Evolutionary conservation across 2,329 filamentous ascomycete species (phyloP), one percentile per base, ranked within the genome.

Genomic region (Aspergillus floridensis): DNA sequence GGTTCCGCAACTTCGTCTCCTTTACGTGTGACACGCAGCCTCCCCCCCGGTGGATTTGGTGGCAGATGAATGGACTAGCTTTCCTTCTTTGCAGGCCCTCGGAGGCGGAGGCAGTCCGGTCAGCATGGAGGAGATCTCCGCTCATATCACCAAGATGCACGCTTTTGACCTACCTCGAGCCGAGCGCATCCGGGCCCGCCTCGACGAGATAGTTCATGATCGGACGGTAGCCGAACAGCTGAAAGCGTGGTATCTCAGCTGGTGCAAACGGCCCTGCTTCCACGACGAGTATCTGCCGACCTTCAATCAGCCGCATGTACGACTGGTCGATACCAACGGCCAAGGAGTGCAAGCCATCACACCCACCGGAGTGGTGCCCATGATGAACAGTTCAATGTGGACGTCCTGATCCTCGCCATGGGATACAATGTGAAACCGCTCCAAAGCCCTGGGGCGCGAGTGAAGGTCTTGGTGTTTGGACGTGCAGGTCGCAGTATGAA

Each of bases 191-290:
- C 26, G 26, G 26, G 26, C 26, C 26, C 26, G 26, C 26, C 7
- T 29, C 26, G 14, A 82, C 19, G 65, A 74, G 0, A 70, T 82
- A 21, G 84, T 88, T 19, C 71, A 80, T 41, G 80, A 88, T 63
- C 71, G 71, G 14, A 72, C 70, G 1, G 84, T 80, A 0, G 85
- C 85, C 0, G 77, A 77, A 44, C 77, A 72, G 4, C 76, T 88
- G 10, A 84, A 86, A 66, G 76, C 84, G 0, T 87, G 83, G 82
- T 88, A 88, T 66, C 80, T 82, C 0, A 71, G 73, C 0, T 87
- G 82, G 80, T 88, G 86, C 76, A 88, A 89, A 70, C 81, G 86
- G 0, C 85, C 86, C 0, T 81, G 77, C 47, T 88, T 87, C 72
- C 83, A 84, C 71, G 84, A 88, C 66, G 78, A 81, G 8, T 69